Conservation (phyloP, 2,329 filamentous ascomycete species). For the Fusarium nisikadoi region DNA sequence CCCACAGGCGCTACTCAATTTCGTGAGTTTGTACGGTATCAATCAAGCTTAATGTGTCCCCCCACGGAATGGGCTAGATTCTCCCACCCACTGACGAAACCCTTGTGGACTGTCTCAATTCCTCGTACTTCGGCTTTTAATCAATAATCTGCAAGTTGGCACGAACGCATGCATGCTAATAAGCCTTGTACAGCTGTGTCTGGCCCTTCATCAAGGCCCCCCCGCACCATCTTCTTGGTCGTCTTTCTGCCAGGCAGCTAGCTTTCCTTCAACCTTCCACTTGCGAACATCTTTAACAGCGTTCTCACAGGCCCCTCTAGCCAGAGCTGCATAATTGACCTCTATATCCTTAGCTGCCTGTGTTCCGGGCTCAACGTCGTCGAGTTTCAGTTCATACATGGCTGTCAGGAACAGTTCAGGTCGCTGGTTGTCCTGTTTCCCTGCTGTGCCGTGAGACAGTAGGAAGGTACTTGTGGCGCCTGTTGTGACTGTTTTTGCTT, state of each 20-base stretch:
- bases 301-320: not conserved
- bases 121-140: not conserved
- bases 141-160: no score
- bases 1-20: no score
- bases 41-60: not conserved
- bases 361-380: not conserved
- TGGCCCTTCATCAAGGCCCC: not conserved
- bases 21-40: not conserved
- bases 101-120: not conserved
- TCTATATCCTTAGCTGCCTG: not conserved
- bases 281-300: not conserved
- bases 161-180: no score
- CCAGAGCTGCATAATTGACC: not conserved
- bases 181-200: not conserved
- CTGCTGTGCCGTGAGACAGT: not conserved
- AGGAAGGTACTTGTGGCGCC: not conserved
- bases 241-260: not conserved
- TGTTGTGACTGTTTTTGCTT: not conserved
- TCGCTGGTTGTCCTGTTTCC: not conserved
- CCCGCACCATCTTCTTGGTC: not conserved
- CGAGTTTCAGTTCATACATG: not conserved
- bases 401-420: not conserved
- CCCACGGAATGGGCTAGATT: not conserved
- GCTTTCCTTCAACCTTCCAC: not conserved
- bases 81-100: not conserved